Conservation (phyloP, 352 stramenopile species). For the Blastocystis sp. region DNA sequence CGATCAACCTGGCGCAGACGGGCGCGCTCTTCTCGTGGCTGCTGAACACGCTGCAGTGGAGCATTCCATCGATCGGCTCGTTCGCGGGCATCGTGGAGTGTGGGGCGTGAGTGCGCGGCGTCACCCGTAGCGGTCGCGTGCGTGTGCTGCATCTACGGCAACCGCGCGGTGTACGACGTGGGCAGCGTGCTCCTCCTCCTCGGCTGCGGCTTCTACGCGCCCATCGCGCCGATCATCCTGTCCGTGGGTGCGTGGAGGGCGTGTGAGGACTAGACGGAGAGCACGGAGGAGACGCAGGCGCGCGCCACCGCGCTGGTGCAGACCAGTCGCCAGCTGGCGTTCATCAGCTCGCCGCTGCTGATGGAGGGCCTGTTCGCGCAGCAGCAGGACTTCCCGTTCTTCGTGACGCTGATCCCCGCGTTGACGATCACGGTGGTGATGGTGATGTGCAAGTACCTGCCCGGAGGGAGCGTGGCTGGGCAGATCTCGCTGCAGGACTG, state of each 20-base stretch:
- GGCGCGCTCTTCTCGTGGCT: conserved; percentile 32
- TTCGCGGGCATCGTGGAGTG: conserved; percentile 20
- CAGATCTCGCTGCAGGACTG: conserved; percentile 14
- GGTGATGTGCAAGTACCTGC: conserved; percentile 50
- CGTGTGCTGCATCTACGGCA: not conserved
- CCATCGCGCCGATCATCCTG: conserved; percentile 24
- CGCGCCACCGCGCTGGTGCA: not conserved
- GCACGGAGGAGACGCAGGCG: not conserved
- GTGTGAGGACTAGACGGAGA: conserved; percentile 17
- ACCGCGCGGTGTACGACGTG: conserved; percentile 6
- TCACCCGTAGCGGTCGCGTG: not conserved
- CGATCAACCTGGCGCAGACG: conserved; percentile 18
- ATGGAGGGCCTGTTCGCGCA: conserved; percentile 11
- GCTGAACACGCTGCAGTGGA: not conserved
- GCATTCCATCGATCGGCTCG: not conserved
- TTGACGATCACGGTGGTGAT: conserved; percentile 28
- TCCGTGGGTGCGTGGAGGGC: not conserved
- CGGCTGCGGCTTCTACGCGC: conserved; percentile 24
- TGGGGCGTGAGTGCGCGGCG: not conserved
- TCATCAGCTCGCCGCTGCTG: conserved; percentile 1
- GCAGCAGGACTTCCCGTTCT: not conserved
- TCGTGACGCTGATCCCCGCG: conserved; percentile 7
- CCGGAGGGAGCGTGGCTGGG: conserved; percentile 29
- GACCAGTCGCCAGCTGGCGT: not conserved
- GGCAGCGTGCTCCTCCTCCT: conserved; percentile 20